These are phyloP conservation scores for Rheum nobile DNA, from an alignment of 148 eudicot species.

Conservation along the genomic window DNA sequence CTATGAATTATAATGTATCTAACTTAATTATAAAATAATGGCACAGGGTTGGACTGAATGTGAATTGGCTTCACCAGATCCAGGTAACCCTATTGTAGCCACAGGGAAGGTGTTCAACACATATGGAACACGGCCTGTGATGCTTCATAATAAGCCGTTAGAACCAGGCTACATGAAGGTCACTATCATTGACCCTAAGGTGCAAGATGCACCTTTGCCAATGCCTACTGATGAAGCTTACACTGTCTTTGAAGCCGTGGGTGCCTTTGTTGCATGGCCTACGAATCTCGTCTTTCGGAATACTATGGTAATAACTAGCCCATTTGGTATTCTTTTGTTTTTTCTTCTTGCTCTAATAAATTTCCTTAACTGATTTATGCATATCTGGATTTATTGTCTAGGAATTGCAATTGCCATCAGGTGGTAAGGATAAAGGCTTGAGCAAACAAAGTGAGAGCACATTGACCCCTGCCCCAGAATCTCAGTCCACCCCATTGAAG, in stretches of 20 bases:
- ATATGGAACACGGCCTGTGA: not conserved
- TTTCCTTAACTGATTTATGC: not conserved
- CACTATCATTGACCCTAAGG: slow-evolving; percentile 4
- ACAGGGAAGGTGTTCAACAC: slow-evolving; percentile 9
- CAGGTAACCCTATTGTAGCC: not conserved
- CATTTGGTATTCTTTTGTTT: not conserved
- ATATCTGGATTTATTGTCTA: not conserved
- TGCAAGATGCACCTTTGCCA: slow-evolving; percentile 4
- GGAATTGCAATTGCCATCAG: not conserved
- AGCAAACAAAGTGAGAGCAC: not conserved
- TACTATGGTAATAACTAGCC: not conserved
- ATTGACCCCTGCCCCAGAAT: not conserved
- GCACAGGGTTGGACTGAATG: not conserved
- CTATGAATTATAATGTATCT: not conserved
- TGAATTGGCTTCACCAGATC: not conserved
- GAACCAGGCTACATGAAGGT: not conserved
- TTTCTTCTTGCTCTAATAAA: not conserved
- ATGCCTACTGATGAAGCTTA: slow-evolving; percentile 3
- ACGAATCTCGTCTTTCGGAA: not conserved
- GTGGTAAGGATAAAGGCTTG: not conserved
- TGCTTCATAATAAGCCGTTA: slow-evolving; percentile 4
- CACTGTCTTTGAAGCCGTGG: slow-evolving; percentile 2
- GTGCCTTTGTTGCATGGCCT: slow-evolving; percentile 8
- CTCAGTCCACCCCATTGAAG: not conserved
- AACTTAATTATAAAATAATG: not conserved